Conservation (phyloP, 257 asterid species). For the Solanum boliviense region DNA sequence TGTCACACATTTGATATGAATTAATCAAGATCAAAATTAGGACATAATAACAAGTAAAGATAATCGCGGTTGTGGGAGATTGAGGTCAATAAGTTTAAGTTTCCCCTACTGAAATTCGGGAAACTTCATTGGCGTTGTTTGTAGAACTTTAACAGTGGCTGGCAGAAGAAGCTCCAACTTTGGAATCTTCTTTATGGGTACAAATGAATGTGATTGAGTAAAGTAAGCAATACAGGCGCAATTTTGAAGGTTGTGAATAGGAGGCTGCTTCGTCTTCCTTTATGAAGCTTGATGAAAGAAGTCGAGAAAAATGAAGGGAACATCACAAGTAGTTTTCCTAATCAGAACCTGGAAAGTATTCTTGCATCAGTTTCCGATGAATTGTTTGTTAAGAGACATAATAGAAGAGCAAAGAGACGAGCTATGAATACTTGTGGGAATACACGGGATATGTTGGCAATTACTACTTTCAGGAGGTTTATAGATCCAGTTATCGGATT, state of each 20-base stretch:
- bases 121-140: neutral
- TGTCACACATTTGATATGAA: neutral
- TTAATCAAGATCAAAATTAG: neutral
- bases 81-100: neutral
- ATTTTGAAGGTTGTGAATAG: neutral
- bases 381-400: neutral
- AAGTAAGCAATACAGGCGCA: neutral
- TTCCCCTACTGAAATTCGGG: neutral
- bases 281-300: too few relatives aligned
- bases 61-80: neutral
- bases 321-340: too few relatives aligned
- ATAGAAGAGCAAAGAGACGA: neutral
- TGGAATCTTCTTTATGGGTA: neutral
- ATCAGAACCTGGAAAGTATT: too few relatives aligned
- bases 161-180: neutral
- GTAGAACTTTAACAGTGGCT: neutral
- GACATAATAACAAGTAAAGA: neutral
- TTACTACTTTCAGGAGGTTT: too few relatives aligned
- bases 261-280: too few relatives aligned
- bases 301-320: too few relatives aligned
- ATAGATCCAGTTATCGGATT: too few relatives aligned
- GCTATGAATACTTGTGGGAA: too few relatives aligned
- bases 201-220: neutral
- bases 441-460: too few relatives aligned
- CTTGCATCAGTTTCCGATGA: neutral